Evolutionary conservation across 1,284 basidiomycete genomes (phyloP).

Genomic region (Ustilago trichophora): DNA sequence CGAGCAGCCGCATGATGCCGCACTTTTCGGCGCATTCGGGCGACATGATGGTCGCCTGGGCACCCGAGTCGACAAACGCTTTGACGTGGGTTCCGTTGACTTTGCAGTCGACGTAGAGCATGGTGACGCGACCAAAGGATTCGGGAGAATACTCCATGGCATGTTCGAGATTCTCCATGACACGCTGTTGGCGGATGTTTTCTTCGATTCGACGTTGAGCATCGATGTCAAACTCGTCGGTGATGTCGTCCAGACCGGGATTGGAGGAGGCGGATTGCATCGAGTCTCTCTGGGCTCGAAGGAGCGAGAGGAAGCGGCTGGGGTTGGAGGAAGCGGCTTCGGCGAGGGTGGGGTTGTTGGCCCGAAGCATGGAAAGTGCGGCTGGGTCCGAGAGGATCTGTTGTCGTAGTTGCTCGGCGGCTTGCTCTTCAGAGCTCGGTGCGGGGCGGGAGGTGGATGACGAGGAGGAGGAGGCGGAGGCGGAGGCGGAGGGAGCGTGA

Average conservation of each 20-base stretch:
- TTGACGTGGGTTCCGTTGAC: conserved; percentile 90
- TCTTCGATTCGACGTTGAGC: conserved; percentile 92
- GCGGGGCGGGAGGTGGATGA: neutral
- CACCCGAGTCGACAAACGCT: conserved; percentile 97
- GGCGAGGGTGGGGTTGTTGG: conserved; percentile 60
- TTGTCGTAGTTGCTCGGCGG: conserved; percentile 87
- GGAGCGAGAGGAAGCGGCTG: conserved; percentile 25
- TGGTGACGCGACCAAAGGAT: conserved; percentile 89
- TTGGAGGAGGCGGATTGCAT: conserved; percentile 70
- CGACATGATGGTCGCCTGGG: conserved; percentile 95
- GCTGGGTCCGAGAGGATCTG: conserved; percentile 84
- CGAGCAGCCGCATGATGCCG: conserved; percentile 91
- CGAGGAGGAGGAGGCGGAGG: too few species aligned
- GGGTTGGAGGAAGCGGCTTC: conserved; percentile 26
- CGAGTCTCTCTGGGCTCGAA: conserved; percentile 34
- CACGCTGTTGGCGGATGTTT: conserved; percentile 85
- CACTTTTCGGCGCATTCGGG: conserved; percentile 92
- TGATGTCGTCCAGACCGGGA: conserved; percentile 65
- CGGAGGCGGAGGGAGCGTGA: neutral
- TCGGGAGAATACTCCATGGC: conserved; percentile 74
- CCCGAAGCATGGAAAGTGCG: conserved; percentile 78
- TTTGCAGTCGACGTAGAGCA: conserved; percentile 86
- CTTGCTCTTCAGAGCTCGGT: conserved; percentile 70
- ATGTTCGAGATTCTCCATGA: conserved; percentile 74
- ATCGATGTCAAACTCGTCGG: conserved; percentile 81